Evolutionary conservation across 2,329 filamentous ascomycete genomes (phyloP).

Genomic region (Phyllosticta citribraziliensis): DNA sequence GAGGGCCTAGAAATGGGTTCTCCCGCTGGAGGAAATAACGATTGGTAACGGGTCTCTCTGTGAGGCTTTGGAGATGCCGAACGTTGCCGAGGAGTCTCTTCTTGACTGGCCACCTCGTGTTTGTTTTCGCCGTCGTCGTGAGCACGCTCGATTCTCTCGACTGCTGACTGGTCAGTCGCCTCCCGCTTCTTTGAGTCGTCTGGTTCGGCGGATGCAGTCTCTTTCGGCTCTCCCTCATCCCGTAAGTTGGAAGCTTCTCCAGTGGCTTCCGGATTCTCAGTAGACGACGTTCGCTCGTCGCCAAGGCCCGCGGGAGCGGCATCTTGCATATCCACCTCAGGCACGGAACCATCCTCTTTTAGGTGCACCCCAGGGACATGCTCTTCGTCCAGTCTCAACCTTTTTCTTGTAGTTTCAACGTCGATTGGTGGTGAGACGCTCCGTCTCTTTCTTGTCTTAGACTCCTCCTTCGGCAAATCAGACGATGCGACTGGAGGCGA

Average conservation of each 20-base stretch:
- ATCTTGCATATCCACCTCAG: not conserved
- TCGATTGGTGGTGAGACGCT: slow-evolving; percentile 29
- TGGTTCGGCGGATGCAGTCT: slow-evolving; percentile 7
- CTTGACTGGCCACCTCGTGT: slow-evolving; percentile 6
- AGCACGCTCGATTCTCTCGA: not conserved
- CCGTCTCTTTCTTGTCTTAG: slow-evolving; percentile 32
- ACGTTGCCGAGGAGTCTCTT: not conserved
- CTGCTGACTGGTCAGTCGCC: not conserved
- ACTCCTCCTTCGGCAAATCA: slow-evolving; percentile 26
- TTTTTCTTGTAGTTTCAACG: slow-evolving; percentile 31
- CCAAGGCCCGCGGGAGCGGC: not conserved
- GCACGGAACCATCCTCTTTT: slow-evolving; percentile 17
- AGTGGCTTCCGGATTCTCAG: slow-evolving; percentile 20
- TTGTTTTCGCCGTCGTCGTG: not conserved
- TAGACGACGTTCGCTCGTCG: slow-evolving; percentile 14
- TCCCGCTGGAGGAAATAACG: slow-evolving; percentile 17
- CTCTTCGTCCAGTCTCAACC: slow-evolving; percentile 29
- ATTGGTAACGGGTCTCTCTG: slow-evolving; percentile 24
- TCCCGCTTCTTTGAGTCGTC: not conserved
- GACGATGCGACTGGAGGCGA: slow-evolving; percentile 26
- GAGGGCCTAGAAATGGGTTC: slow-evolving; percentile 1
- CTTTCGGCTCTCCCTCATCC: slow-evolving; percentile 19
- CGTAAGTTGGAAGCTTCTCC: slow-evolving; percentile 13
- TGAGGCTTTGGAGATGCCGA: slow-evolving; percentile 1
- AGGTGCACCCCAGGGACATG: slow-evolving; percentile 20